These are phyloP conservation scores for Neofusicoccum sp. DNA, from an alignment of 2,329 filamentous ascomycete genomes.

Conservation along the genomic window DNA sequence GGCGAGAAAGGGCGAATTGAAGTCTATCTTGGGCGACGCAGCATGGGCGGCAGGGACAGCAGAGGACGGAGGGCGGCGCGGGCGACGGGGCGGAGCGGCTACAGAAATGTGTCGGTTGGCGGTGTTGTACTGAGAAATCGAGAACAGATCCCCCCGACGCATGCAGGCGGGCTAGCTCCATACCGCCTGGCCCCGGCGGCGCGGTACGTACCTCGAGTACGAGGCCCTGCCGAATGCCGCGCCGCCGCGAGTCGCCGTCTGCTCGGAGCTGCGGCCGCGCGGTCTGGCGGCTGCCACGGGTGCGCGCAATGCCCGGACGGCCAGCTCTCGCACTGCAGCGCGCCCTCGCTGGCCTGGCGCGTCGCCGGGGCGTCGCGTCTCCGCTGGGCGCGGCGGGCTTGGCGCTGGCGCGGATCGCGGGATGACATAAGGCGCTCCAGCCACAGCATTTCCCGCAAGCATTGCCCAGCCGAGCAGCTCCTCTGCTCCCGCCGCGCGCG, in stretches of 20 bases:
- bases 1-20: slow-evolving; percentile 12
- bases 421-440: slow-evolving; percentile 19
- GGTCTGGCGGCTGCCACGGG: background rate
- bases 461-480: background rate
- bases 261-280: background rate
- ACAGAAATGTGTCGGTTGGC: slow-evolving; percentile 49
- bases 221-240: background rate
- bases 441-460: slow-evolving; percentile 3
- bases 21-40: background rate
- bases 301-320: background rate
- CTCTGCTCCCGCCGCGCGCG: slow-evolving; percentile 3
- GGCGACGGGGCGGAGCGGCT: background rate
- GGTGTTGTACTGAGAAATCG: slow-evolving; percentile 59
- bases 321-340: background rate
- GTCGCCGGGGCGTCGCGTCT: background rate
- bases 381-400: background rate
- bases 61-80: slow-evolving; percentile 2
- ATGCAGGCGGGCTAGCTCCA: slow-evolving; percentile 16
- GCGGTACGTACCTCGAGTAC: slow-evolving; percentile 7
- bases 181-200: slow-evolving; percentile 8
- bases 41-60: slow-evolving; percentile 8
- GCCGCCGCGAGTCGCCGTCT: background rate
- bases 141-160: slow-evolving; percentile 16
- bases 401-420: slow-evolving; percentile 11
- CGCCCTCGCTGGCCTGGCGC: background rate